Conservation (phyloP, 768 basidiomycete genomes). For the Rhodotorula graminis region DNA sequence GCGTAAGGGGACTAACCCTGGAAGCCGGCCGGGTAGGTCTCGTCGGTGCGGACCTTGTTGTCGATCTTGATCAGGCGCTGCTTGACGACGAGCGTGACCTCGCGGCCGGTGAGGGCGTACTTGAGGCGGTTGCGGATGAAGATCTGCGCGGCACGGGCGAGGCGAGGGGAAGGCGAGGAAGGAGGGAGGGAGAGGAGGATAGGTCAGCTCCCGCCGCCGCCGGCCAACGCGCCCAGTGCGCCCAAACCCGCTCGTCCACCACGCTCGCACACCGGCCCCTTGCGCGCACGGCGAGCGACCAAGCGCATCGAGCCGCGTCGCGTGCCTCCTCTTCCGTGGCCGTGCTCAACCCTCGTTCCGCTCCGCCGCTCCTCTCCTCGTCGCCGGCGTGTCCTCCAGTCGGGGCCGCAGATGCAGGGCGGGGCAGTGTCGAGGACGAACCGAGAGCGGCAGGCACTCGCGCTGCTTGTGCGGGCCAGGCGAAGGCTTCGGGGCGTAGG, state of each 20-base stretch:
- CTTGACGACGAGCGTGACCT: constrained; percentile 90
- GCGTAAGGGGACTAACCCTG: constrained; percentile 62
- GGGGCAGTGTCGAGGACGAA: constrained; percentile 22
- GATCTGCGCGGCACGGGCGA: constrained; percentile 53
- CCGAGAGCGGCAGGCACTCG: constrained; percentile 88
- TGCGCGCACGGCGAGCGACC: not conserved
- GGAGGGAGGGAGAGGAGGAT: too few relatives aligned
- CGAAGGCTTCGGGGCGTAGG: constrained; percentile 78
- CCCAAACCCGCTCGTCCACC: not conserved
- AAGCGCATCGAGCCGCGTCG: too few relatives aligned
- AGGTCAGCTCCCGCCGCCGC: too few relatives aligned
- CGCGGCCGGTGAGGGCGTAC: constrained; percentile 94
- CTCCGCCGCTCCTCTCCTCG: too few relatives aligned
- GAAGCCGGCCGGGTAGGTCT: constrained; percentile 95
- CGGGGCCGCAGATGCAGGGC: too few relatives aligned
- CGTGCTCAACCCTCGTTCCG: constrained; percentile 2
- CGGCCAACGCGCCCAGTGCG: too few relatives aligned
- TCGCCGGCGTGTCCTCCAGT: too few relatives aligned
- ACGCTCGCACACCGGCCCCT: not conserved
- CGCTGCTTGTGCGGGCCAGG: constrained; percentile 99
- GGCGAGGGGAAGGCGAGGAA: too few relatives aligned
- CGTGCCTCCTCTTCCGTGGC: not conserved
- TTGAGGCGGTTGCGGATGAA: constrained; percentile 99
- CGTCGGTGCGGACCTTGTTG: constrained; percentile 94
- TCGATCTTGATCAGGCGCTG: constrained; percentile 98